Evolutionary conservation across 1,284 basidiomycete genomes (phyloP), one percentile per base, ranked within the genome.

Genomic region (Heterobasidion parviporum): DNA sequence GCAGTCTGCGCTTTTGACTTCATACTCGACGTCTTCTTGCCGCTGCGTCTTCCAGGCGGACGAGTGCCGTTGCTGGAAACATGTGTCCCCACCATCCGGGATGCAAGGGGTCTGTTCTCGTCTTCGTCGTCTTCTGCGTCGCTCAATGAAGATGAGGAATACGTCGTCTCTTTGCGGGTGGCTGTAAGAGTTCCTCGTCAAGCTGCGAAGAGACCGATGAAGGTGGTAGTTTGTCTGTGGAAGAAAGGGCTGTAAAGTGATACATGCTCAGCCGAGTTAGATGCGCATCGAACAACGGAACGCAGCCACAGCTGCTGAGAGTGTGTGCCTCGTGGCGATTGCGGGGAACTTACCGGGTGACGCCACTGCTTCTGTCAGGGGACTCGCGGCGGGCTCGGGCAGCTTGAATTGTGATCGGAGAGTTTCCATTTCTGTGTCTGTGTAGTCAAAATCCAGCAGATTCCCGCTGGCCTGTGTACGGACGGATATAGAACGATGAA

Each of bases 401-500:
- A 77, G 69, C 48, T 73, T 74, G 78, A 93, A 84, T 69, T 90
- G 89, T 64, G 84, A 83, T 57, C 86, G 78, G 55, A 95, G 69
- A 7, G 87, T 87, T 41, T 76, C 67, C 50, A 91, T 80, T 67
- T 89, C 81, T 45, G 80, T 76, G 70, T 92, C 81, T 43, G 75
- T 72, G 70, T 92, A 87, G 59, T 82, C 76, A 67, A 97, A 89
- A 70, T 93, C 87, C 12, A 89, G 75, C 32, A 96, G 74, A 64
- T 82, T 81, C 52, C 81, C 82, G 51, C 79, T 77, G 68, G 92
- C 91, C 89, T 95, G 66, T 26, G 26, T 32, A 49, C 49, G 54
- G 16, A 49, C 34, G 50, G 35, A 53, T 43, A n/a, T 44, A 55
- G 8, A 26, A 58, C 12, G 20, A 50, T 45, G 32, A 46, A 14